phyloP scores from a whole-genome alignment of 2,329 filamentous ascomycete genomes.

The Colletotrichum sp. region DNA sequence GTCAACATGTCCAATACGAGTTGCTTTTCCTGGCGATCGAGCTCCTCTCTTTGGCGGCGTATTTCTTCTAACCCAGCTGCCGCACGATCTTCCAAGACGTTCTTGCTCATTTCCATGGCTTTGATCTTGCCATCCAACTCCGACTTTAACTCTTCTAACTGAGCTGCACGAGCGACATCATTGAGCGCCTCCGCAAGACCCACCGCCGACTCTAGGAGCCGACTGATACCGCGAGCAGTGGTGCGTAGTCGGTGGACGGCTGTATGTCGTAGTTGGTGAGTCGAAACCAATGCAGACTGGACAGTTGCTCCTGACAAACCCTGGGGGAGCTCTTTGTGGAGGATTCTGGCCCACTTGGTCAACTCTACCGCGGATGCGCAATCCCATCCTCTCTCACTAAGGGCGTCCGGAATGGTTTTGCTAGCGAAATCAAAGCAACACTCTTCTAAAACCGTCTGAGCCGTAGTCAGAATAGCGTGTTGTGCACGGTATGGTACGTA shows the following conservation, averaged over 20 bases:
- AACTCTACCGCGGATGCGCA: slow-evolving; percentile 40
- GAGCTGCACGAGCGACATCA: slow-evolving; percentile 29
- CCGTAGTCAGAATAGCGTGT: slow-evolving; percentile 38
- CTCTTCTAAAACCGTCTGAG: slow-evolving; percentile 40
- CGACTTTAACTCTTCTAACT: slow-evolving; percentile 30
- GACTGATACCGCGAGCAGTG: slow-evolving; percentile 28
- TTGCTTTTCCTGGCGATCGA: slow-evolving; percentile 36
- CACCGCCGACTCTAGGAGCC: slow-evolving; percentile 31
- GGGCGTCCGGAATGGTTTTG: slow-evolving; percentile 33
- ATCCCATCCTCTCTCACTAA: slow-evolving; percentile 31
- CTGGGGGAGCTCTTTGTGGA: slow-evolving; percentile 26
- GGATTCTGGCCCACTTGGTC: slow-evolving; percentile 34
- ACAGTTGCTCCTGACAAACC: slow-evolving; percentile 10
- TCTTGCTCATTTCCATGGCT: slow-evolving; percentile 37
- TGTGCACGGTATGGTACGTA: slow-evolving; percentile 38
- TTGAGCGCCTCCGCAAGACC: slow-evolving; percentile 30
- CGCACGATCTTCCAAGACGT: slow-evolving; percentile 31
- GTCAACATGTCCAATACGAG: slow-evolving; percentile 29
- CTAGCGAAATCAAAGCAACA: slow-evolving; percentile 41
- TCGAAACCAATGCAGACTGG: neutral
- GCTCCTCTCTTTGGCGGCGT: slow-evolving; percentile 35
- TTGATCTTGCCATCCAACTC: slow-evolving; percentile 32
- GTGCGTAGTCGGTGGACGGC: slow-evolving; percentile 35
- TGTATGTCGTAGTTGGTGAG: slow-evolving; percentile 28
- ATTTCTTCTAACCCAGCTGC: slow-evolving; percentile 33